Percentiles rank a stretch among this genome's conserved stretches.
Conservation (phyloP, 2,329 filamentous ascomycete species). For the Fusarium irregulare region DNA sequence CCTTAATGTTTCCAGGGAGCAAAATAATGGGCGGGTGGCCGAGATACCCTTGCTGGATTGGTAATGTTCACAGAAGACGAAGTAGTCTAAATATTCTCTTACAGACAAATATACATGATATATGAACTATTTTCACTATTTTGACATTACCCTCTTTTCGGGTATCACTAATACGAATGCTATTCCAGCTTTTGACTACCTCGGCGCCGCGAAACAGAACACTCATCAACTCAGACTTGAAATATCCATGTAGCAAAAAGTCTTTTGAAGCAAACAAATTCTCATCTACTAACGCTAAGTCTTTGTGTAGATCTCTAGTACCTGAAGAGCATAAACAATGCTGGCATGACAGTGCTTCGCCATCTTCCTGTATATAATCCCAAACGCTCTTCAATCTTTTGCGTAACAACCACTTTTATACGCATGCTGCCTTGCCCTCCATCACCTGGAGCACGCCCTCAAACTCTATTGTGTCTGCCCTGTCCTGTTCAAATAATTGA, state of each 20-base stretch:
- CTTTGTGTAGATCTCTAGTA: slow-evolving; percentile 7
- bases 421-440: slow-evolving; percentile 8
- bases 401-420: slow-evolving; percentile 1
- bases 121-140: slow-evolving; percentile 13
- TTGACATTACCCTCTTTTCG: background rate
- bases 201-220: slow-evolving; percentile 3
- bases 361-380: slow-evolving; percentile 12
- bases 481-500: slow-evolving; percentile 13
- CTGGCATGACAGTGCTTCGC: slow-evolving; percentile 11
- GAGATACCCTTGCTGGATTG: slow-evolving; percentile 37
- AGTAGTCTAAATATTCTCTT: slow-evolving; percentile 11
- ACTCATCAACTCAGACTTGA: background rate
- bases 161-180: background rate
- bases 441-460: slow-evolving; percentile 7
- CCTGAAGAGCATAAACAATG: slow-evolving; percentile 8
- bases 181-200: slow-evolving; percentile 12
- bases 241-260: background rate
- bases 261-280: slow-evolving; percentile 14
- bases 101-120: slow-evolving; percentile 28
- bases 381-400: slow-evolving; percentile 8
- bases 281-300: slow-evolving; percentile 19
- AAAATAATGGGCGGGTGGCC: slow-evolving; percentile 16
- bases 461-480: slow-evolving; percentile 9
- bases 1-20: slow-evolving; percentile 10
- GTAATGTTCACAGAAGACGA: slow-evolving; percentile 26